Conservation (phyloP, 768 basidiomycete species). For the Mrakia blollopis region DNA sequence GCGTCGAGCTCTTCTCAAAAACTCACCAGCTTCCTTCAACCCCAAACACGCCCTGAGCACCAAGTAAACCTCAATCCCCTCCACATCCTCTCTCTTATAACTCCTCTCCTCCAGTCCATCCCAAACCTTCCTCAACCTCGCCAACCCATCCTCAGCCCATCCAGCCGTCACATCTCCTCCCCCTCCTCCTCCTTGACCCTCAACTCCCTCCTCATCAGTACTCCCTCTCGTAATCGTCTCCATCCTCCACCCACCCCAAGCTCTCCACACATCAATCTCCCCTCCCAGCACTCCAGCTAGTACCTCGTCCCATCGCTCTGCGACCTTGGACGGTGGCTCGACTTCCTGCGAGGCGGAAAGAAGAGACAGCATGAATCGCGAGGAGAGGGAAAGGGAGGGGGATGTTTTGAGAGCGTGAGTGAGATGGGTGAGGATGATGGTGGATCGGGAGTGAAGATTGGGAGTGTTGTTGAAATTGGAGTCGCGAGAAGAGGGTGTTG, state of each 20-base stretch:
- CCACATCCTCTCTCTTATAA: constrained; percentile 35
- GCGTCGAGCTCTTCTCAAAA: not conserved
- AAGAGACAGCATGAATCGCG: constrained; percentile 42
- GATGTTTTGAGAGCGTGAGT: constrained; percentile 40
- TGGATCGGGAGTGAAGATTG: constrained; percentile 34
- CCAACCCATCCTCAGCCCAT: constrained; percentile 35
- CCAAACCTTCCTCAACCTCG: constrained; percentile 32
- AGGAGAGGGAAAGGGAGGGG: constrained; percentile 35
- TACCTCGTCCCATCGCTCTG: constrained; percentile 42
- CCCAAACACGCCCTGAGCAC: constrained; percentile 43
- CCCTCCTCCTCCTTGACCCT: constrained; percentile 34
- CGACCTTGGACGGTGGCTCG: constrained; percentile 40
- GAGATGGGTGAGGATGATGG: constrained; percentile 45
- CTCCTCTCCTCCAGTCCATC: constrained; percentile 31
- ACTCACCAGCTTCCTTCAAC: constrained; percentile 45
- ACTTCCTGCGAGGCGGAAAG: constrained; percentile 42
- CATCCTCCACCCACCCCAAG: constrained; percentile 31
- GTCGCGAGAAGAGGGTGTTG: constrained; percentile 31
- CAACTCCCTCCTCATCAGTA: constrained; percentile 16
- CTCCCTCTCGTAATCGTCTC: constrained; percentile 33
- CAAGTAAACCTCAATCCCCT: constrained; percentile 46
- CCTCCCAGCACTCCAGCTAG: constrained; percentile 34
- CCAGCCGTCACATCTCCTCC: constrained; percentile 41
- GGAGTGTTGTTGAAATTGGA: constrained; percentile 20
- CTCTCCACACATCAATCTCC: constrained; percentile 25